phyloP scores from a whole-genome alignment of 176 grass and related monocot species.

The Oryza meyeriana region DNA sequence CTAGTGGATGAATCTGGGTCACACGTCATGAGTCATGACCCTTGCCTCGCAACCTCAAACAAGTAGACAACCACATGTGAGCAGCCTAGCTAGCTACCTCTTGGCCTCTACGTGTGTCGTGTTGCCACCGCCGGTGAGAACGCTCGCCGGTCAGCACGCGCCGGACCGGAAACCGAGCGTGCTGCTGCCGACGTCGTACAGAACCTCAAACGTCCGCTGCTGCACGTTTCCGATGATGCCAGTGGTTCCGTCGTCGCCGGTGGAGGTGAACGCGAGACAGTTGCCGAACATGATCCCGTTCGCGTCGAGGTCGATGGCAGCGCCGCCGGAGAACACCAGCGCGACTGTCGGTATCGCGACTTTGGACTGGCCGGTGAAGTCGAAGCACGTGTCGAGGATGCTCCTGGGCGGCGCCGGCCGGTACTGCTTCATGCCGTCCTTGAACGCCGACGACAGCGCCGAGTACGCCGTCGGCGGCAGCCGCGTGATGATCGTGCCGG shows the following conservation, averaged over 20 bases:
- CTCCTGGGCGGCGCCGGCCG: background rate
- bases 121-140: background rate
- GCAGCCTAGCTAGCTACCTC: background rate
- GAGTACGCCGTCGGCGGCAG: conserved; percentile 60
- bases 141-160: conserved; percentile 30
- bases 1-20: conserved; percentile 9
- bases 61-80: background rate
- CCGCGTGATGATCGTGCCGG: conserved; percentile 73
- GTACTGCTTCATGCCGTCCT: conserved; percentile 48
- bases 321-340: conserved; percentile 41
- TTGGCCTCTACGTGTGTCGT: background rate
- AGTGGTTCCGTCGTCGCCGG: conserved; percentile 18
- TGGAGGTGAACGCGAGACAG: conserved; percentile 77
- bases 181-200: conserved; percentile 54
- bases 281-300: conserved; percentile 49
- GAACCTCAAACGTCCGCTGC: conserved; percentile 72
- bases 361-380: conserved; percentile 36
- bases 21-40: background rate
- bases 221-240: conserved; percentile 84
- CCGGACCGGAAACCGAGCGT: conserved; percentile 48
- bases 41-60: background rate
- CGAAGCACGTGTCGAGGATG: conserved; percentile 61
- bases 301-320: conserved; percentile 32
- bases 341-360: conserved; percentile 39
- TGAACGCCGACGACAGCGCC: conserved; percentile 57